These are phyloP conservation scores for Hypsizygus ulmarius DNA, from an alignment of 1,284 basidiomycete species.

Conservation along the genomic window DNA sequence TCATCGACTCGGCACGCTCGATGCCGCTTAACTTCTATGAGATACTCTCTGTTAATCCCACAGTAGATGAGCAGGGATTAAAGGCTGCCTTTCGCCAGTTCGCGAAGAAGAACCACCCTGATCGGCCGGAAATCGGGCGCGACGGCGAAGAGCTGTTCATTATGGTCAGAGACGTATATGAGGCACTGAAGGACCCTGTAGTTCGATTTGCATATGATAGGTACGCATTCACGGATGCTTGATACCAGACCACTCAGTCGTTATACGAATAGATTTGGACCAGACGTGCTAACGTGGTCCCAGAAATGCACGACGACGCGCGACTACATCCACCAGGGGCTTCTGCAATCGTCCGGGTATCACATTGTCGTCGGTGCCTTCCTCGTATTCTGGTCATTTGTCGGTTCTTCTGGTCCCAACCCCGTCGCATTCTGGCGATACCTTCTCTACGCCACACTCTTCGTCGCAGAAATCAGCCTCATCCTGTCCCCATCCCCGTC, in stretches of 20 bases:
- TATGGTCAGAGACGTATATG: conserved; percentile 71
- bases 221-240: conserved; percentile 34
- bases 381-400: conserved; percentile 62
- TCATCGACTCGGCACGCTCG: conserved; percentile 52
- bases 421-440: conserved; percentile 57
- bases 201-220: conserved; percentile 86
- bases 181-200: conserved; percentile 75
- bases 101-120: conserved; percentile 76
- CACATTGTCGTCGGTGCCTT: conserved; percentile 63
- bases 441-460: conserved; percentile 57
- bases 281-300: conserved; percentile 67
- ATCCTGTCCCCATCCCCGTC: conserved; percentile 55
- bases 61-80: conserved; percentile 63
- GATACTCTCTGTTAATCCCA: conserved; percentile 60
- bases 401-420: conserved; percentile 53
- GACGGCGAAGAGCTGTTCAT: conserved; percentile 72
- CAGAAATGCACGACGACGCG: conserved; percentile 56
- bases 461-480: conserved; percentile 61
- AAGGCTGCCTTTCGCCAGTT: conserved; percentile 74
- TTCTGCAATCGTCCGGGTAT: conserved; percentile 66
- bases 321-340: conserved; percentile 72
- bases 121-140: conserved; percentile 59
- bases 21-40: conserved; percentile 74
- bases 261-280: conserved; percentile 58
- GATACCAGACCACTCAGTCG: background rate